phyloP scores from a whole-genome alignment of 179 eudicot genomes.

The Spinacia oleracea region DNA sequence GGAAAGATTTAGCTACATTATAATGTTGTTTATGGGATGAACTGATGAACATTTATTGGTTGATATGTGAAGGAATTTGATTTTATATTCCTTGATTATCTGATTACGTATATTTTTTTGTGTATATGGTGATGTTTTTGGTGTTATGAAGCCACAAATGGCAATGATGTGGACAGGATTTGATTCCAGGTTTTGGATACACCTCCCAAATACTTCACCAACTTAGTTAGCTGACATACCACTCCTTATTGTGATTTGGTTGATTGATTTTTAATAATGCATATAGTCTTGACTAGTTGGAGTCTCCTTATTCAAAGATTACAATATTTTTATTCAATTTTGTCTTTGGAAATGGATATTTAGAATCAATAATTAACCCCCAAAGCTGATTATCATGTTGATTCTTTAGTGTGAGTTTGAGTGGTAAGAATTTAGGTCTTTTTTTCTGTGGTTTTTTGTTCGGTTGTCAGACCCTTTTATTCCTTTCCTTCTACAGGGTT shows the following conservation, averaged over 20 bases:
- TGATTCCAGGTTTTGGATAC: too few species aligned
- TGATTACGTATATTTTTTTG: neutral
- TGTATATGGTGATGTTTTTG: neutral
- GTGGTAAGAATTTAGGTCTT: neutral
- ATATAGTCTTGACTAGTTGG: neutral
- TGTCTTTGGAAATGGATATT: neutral
- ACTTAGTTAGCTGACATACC: too few species aligned
- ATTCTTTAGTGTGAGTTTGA: neutral
- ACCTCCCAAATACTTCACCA: too few species aligned
- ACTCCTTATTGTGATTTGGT: neutral
- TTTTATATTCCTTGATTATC: neutral
- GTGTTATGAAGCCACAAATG: too few species aligned
- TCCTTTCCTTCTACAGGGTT: slow-evolving; percentile 21
- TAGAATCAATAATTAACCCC: neutral
- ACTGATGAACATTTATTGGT: neutral
- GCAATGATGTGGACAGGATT: too few species aligned
- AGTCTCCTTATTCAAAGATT: neutral
- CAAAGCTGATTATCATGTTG: neutral
- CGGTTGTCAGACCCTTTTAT: neutral
- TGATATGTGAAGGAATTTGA: neutral
- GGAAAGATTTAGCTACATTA: too few species aligned
- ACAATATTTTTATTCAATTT: neutral
- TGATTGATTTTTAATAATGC: neutral
- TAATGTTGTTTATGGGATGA: neutral
- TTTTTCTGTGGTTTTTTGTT: neutral